Conservation (phyloP, 2,329 filamentous ascomycete genomes). For the Aspergillus jensenii region DNA sequence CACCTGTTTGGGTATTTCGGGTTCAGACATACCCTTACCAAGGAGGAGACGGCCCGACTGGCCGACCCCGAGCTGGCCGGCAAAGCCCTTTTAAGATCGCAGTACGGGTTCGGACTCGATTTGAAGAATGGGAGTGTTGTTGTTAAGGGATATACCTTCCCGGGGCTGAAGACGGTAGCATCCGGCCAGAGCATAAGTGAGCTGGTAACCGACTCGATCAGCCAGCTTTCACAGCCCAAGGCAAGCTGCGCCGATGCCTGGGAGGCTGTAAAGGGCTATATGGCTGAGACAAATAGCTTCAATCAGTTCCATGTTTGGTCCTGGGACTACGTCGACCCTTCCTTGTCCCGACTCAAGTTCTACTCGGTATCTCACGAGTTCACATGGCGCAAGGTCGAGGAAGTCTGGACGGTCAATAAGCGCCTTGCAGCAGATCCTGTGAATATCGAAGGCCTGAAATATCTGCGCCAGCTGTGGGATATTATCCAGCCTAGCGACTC, state of each 20-base stretch:
- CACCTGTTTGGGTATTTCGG: neutral
- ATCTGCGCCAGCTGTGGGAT: neutral
- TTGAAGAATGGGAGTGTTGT: neutral
- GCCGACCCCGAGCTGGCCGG: neutral
- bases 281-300: neutral
- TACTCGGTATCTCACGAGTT: neutral
- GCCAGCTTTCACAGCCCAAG: neutral
- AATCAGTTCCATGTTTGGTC: neutral
- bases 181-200: neutral
- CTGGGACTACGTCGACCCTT: neutral
- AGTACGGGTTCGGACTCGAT: neutral
- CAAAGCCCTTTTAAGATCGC: neutral
- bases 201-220: neutral
- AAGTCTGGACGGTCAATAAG: neutral
- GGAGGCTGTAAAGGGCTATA: neutral
- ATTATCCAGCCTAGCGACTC: neutral
- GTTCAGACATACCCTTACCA: neutral
- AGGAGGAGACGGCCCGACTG: neutral
- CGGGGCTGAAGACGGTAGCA: neutral
- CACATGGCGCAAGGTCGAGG: neutral
- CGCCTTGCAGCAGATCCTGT: neutral
- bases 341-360: neutral
- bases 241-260: neutral
- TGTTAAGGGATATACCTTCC: neutral
- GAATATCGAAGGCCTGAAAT: neutral